Conservation (phyloP, 805 yeast species). For the Kockiozyma suomiensis region DNA sequence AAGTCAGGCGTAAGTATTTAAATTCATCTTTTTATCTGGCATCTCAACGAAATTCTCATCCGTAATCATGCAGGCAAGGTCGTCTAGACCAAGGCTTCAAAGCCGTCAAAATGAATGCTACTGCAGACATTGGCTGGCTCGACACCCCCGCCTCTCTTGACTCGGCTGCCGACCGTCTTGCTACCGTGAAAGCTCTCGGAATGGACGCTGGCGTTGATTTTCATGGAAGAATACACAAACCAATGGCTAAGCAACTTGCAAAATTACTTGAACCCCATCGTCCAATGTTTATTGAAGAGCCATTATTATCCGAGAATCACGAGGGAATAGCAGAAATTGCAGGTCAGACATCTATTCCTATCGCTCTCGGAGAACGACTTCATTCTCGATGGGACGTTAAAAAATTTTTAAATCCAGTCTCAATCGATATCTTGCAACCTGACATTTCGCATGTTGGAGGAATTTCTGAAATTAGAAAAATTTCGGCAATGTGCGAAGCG, state of each 20-base stretch:
- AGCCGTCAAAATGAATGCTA: conserved; percentile 43
- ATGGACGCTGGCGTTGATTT: conserved; percentile 41
- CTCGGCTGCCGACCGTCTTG: conserved; percentile 39
- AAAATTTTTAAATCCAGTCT: conserved; percentile 37
- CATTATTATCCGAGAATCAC: conserved; percentile 38
- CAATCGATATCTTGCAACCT: conserved; percentile 41
- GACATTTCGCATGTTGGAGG: conserved; percentile 41
- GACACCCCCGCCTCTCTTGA: conserved; percentile 38
- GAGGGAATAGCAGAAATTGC: conserved; percentile 36
- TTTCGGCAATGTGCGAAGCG: conserved; percentile 41
- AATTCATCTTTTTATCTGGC: background rate
- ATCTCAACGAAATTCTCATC: background rate
- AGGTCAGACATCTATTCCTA: conserved; percentile 37
- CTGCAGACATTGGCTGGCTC: conserved; percentile 39
- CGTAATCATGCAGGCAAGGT: conserved; percentile 13
- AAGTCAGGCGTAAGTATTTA: conserved; percentile 34
- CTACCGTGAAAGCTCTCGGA: conserved; percentile 36
- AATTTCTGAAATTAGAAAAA: conserved; percentile 39
- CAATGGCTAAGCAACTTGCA: conserved; percentile 42
- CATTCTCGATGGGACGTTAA: conserved; percentile 37
- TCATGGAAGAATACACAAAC: conserved; percentile 42
- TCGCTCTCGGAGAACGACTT: conserved; percentile 41
- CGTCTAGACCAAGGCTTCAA: conserved; percentile 42
- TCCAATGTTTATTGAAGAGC: conserved; percentile 42
- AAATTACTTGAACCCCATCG: conserved; percentile 37